Conservation (phyloP, 2,329 filamentous ascomycete genomes). For the Ascocoryne sarcoides region DNA sequence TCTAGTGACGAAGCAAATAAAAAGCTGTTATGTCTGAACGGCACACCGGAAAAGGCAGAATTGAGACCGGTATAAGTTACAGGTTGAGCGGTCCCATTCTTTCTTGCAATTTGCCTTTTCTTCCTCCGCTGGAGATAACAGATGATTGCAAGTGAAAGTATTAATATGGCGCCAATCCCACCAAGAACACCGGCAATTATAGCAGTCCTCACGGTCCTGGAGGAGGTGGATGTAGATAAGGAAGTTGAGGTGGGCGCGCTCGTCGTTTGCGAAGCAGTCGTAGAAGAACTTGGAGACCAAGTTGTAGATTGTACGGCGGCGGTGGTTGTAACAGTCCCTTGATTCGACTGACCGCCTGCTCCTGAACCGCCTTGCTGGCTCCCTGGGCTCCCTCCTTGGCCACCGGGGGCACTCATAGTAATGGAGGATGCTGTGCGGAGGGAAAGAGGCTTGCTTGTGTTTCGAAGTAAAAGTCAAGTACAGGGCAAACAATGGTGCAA, state of each 20-base stretch:
- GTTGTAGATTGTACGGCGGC: slow-evolving; percentile 2
- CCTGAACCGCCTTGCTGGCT: slow-evolving; percentile 5
- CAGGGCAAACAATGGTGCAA: neutral
- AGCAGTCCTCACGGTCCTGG: slow-evolving; percentile 4
- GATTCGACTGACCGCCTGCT: neutral
- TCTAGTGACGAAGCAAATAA: neutral
- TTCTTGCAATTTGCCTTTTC: slow-evolving; percentile 5
- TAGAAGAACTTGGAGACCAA: slow-evolving; percentile 9
- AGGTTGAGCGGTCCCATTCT: slow-evolving; percentile 5
- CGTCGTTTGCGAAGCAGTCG: slow-evolving; percentile 4
- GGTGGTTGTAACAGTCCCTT: slow-evolving; percentile 1
- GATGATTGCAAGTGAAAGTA: slow-evolving; percentile 12
- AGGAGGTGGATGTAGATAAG: slow-evolving; percentile 5
- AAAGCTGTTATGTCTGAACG: slow-evolving; percentile 10
- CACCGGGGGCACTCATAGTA: slow-evolving; percentile 10
- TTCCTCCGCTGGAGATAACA: slow-evolving; percentile 13
- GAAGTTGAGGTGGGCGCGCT: slow-evolving; percentile 5
- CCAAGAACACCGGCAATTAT: slow-evolving; percentile 17
- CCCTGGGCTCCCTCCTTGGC: slow-evolving; percentile 4
- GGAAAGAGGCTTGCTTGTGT: neutral
- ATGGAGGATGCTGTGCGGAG: neutral
- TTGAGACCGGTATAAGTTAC: slow-evolving; percentile 17
- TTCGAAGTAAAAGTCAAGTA: too few relatives aligned
- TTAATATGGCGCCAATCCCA: slow-evolving; percentile 10
- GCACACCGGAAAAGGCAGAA: slow-evolving; percentile 14